A percentile compares a stretch with the other conserved stretches of the same genome.
These are phyloP conservation scores for Strobilomyces dryophilus DNA, from an alignment of 768 basidiomycete species.

Conservation along the genomic window DNA sequence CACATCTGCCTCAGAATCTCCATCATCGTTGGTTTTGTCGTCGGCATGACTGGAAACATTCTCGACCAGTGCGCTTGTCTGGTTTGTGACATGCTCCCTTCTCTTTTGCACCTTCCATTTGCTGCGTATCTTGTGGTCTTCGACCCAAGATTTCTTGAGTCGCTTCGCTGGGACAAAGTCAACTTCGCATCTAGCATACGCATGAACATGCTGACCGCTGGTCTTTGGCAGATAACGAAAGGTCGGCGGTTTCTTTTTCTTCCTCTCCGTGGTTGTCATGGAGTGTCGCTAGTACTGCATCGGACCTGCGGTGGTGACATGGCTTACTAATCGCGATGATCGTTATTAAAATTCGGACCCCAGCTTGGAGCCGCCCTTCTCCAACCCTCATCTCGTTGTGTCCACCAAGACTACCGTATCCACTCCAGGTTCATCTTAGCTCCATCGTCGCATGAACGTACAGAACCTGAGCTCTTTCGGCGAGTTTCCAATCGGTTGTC, in stretches of 20 bases:
- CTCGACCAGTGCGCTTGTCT: conserved; percentile 1
- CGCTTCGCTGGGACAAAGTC: conserved; percentile 55
- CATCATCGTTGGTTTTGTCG: neutral
- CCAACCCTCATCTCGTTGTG: conserved; percentile 30
- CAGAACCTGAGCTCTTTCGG: conserved; percentile 86
- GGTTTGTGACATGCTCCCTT: conserved; percentile 35
- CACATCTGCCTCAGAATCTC: neutral
- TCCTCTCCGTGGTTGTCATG: conserved; percentile 8
- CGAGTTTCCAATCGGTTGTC: conserved; percentile 26
- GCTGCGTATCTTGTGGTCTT: conserved; percentile 69
- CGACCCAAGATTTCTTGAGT: conserved; percentile 78
- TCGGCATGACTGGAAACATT: neutral
- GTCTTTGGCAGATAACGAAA: conserved; percentile 63
- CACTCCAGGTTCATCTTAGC: conserved; percentile 38
- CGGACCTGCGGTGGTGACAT: neutral
- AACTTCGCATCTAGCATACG: neutral
- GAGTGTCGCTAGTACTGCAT: neutral
- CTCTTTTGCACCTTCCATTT: conserved; percentile 75
- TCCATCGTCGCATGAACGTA: conserved; percentile 85
- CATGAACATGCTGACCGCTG: conserved; percentile 47
- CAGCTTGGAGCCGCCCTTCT: conserved; percentile 11
- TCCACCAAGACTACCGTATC: conserved; percentile 42
- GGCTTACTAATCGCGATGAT: conserved; percentile 24
- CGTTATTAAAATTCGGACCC: conserved; percentile 23
- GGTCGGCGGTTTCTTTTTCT: conserved; percentile 57